Conservation (phyloP, 1,284 basidiomycete species). For the Marasmius sp. region DNA sequence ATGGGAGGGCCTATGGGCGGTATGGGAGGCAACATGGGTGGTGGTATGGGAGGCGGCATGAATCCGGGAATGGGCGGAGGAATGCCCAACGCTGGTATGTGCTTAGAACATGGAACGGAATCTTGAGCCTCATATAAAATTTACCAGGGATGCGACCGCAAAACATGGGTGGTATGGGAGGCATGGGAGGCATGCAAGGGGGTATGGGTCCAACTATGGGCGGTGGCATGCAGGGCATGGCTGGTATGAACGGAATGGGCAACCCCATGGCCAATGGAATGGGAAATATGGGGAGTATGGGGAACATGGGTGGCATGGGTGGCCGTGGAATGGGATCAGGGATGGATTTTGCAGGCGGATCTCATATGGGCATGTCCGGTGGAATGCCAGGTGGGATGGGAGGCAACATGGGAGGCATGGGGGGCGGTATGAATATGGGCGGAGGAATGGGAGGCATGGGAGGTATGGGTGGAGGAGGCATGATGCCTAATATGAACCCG, state of each 20-base stretch:
- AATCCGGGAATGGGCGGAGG: constrained; percentile 16
- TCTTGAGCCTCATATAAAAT: not conserved
- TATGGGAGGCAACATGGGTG: constrained; percentile 22
- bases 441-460: constrained; percentile 19
- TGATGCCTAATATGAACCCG: constrained; percentile 22
- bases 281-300: constrained; percentile 3
- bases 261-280: constrained; percentile 2
- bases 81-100: constrained; percentile 12
- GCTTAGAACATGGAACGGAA: not conserved
- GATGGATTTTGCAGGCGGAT: not conserved
- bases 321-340: constrained; percentile 1
- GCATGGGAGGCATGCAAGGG: not conserved
- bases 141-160: not conserved
- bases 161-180: constrained; percentile 23
- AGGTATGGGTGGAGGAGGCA: constrained; percentile 8
- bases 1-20: constrained; percentile 8
- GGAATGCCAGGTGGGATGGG: not conserved
- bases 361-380: not conserved
- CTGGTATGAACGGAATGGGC: not conserved
- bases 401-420: constrained; percentile 2
- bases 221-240: constrained; percentile 19
- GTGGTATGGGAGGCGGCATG: constrained; percentile 17
- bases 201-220: constrained; percentile 21
- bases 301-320: constrained; percentile 5
- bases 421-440: constrained; percentile 7